phyloP scores from a whole-genome alignment of 495 filamentous ascomycete genomes.

The Mycothermus thermophilus region DNA sequence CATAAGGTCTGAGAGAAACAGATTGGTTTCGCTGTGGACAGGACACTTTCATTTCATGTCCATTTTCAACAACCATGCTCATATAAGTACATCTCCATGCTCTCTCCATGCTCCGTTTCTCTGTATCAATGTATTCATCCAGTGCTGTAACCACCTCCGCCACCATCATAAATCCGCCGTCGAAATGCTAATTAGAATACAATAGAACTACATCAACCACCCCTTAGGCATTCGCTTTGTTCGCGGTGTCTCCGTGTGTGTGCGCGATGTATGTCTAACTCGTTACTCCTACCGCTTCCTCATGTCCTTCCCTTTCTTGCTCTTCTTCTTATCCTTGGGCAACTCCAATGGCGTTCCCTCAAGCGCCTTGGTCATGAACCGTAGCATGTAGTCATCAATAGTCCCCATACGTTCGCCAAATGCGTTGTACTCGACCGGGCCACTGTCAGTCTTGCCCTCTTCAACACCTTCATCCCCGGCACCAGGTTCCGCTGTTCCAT shows the following conservation, averaged over 20 bases:
- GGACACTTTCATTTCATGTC: too few species aligned
- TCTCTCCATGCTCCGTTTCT: too few species aligned
- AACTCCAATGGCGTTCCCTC: constrained; percentile 66
- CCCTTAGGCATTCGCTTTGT: too few species aligned
- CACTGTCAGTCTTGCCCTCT: constrained; percentile 19
- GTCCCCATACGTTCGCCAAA: constrained; percentile 41
- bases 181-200: constrained; percentile 2
- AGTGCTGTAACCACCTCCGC: too few species aligned
- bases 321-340: constrained; percentile 65
- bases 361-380: constrained; percentile 61
- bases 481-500: constrained; percentile 20
- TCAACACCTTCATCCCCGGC: constrained; percentile 13
- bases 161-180: not conserved
- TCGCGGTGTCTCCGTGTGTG: too few species aligned
- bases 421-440: constrained; percentile 39
- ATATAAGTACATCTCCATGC: too few species aligned
- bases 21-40: too few species aligned
- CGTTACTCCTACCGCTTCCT: constrained; percentile 7
- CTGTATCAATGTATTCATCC: too few species aligned
- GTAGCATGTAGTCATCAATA: constrained; percentile 79
- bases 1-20: too few species aligned
- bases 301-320: constrained; percentile 19
- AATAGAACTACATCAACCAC: too few species aligned
- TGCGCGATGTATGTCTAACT: too few species aligned
- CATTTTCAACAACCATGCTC: too few species aligned